These are phyloP conservation scores for Metarhizium brunneum DNA, from an alignment of 2,329 filamentous ascomycete genomes.

Conservation along the genomic window DNA sequence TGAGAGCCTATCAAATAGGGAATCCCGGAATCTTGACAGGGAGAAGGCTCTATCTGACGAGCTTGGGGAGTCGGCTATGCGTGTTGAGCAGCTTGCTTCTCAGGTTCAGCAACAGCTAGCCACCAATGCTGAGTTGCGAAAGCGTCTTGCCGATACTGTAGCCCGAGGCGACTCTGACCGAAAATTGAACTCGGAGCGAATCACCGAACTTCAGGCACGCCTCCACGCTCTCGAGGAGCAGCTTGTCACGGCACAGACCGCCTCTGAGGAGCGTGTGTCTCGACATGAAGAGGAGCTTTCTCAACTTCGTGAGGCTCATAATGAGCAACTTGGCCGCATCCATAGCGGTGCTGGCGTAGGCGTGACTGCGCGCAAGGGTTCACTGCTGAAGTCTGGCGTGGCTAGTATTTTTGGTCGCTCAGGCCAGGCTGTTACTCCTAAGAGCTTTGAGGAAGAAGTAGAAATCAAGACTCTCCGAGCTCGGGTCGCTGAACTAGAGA, in stretches of 20 bases:
- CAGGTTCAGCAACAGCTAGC: slow-evolving; percentile 74
- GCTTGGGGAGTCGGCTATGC: slow-evolving; percentile 61
- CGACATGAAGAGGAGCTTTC: slow-evolving; percentile 81
- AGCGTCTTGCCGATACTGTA: slow-evolving; percentile 70
- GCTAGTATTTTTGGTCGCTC: slow-evolving; percentile 22
- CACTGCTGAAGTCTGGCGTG: slow-evolving; percentile 23
- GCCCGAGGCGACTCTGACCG: slow-evolving; percentile 77
- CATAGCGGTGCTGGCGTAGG: slow-evolving; percentile 34
- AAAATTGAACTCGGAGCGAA: slow-evolving; percentile 67
- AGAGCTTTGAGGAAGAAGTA: slow-evolving; percentile 61
- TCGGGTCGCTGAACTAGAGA: slow-evolving; percentile 77
- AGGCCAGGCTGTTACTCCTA: slow-evolving; percentile 45
- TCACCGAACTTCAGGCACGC: slow-evolving; percentile 72
- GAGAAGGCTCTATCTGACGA: slow-evolving; percentile 60
- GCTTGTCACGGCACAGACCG: slow-evolving; percentile 71
- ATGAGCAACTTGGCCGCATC: slow-evolving; percentile 65
- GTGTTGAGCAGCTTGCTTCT: slow-evolving; percentile 69
- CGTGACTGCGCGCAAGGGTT: slow-evolving; percentile 22
- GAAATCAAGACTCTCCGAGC: slow-evolving; percentile 68
- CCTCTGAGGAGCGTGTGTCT: slow-evolving; percentile 74
- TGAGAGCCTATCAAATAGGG: slow-evolving; percentile 45
- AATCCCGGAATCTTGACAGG: slow-evolving; percentile 46
- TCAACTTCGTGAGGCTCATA: slow-evolving; percentile 67
- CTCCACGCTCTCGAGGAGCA: slow-evolving; percentile 78
- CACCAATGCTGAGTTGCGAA: slow-evolving; percentile 66